A percentile compares a stretch with the other conserved stretches of the same genome.
Evolutionary conservation across 805 yeast species (phyloP).

Genomic region (Starmera caribaea): DNA sequence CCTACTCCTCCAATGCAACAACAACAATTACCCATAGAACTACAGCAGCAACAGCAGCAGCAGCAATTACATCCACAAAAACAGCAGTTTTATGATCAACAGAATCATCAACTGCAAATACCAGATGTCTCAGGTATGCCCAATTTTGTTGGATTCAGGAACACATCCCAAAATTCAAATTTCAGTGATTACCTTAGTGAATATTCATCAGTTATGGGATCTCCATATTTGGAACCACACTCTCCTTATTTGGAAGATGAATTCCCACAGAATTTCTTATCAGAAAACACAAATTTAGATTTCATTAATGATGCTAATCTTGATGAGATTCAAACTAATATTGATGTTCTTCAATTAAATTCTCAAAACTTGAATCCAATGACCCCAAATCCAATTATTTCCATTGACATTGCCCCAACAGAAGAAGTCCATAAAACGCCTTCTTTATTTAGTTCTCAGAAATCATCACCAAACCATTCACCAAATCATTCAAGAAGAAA

Average conservation of each 20-base stretch:
- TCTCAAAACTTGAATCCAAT: not conserved
- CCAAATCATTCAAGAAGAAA: slow-evolving; percentile 24
- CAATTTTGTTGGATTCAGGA: too few species aligned
- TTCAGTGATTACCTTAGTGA: slow-evolving; percentile 8
- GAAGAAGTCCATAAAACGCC: slow-evolving; percentile 38
- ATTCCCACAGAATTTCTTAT: not conserved
- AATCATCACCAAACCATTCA: slow-evolving; percentile 24
- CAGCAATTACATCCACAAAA: too few species aligned
- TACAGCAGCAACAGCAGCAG: too few species aligned
- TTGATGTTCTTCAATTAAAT: slow-evolving; percentile 5
- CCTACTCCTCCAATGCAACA: not conserved
- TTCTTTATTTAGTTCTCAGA: slow-evolving; percentile 41
- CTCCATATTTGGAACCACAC: slow-evolving; percentile 14
- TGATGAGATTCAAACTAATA: not conserved
- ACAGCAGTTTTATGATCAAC: too few species aligned
- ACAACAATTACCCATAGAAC: too few species aligned
- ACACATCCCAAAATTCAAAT: too few species aligned
- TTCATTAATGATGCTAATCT: not conserved
- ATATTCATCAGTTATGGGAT: slow-evolving; percentile 15
- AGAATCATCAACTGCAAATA: too few species aligned
- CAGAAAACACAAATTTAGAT: not conserved
- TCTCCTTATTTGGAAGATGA: slow-evolving; percentile 11
- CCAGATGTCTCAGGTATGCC: too few species aligned
- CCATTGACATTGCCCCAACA: slow-evolving; percentile 28
- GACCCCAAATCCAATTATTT: slow-evolving; percentile 15